phyloP scores from a whole-genome alignment of 495 filamentous ascomycete species.

The Gamarada debralockiae region DNA sequence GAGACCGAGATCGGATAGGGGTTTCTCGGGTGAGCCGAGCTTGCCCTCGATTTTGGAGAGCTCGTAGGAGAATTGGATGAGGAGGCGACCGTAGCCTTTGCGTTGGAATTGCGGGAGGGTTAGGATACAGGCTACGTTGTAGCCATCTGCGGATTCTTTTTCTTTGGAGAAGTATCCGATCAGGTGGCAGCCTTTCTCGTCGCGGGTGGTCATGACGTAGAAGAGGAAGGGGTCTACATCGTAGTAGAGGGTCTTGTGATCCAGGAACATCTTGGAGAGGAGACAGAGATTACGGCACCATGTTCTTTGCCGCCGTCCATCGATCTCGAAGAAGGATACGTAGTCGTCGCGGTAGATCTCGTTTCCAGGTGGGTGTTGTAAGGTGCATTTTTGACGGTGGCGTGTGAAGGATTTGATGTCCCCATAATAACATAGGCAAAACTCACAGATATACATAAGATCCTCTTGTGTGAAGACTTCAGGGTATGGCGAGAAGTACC shows the following conservation, averaged over 20 bases:
- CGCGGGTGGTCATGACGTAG: conserved; percentile 93
- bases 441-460: conserved; percentile 93
- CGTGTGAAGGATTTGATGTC: conserved; percentile 72
- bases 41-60: conserved; percentile 93
- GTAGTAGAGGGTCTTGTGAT: conserved; percentile 99
- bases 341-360: conserved; percentile 96
- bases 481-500: conserved; percentile 98
- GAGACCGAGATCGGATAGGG: conserved; percentile 87
- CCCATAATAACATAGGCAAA: conserved; percentile 89
- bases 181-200: conserved; percentile 83
- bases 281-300: conserved; percentile 98
- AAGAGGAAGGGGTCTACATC: conserved; percentile 98
- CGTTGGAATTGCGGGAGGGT: conserved; percentile 95
- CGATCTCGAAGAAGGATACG: conserved; percentile 96
- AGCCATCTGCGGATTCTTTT: conserved; percentile 92
- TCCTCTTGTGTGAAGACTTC: conserved; percentile 81
- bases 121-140: conserved; percentile 97
- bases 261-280: conserved; percentile 91
- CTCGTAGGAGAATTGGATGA: conserved; percentile 98
- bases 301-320: conserved; percentile 88
- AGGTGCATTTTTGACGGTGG: conserved; percentile 85
- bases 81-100: conserved; percentile 84
- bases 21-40: conserved; percentile 93
- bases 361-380: conserved; percentile 92
- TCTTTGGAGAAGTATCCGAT: conserved; percentile 98